Evolutionary conservation across 441 rosid species (phyloP).

Genomic region (Populus trichocarpa): DNA sequence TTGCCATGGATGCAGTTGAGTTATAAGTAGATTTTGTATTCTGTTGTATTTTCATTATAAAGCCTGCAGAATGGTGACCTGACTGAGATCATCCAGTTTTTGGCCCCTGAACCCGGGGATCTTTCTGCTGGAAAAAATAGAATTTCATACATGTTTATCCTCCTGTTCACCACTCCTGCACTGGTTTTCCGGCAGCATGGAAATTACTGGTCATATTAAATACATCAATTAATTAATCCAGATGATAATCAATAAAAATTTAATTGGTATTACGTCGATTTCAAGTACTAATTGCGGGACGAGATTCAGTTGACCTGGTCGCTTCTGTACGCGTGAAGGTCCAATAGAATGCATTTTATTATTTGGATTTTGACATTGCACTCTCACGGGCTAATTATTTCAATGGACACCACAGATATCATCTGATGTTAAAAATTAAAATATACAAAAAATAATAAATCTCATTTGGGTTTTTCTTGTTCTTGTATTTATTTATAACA

Average conservation of each 20-base stretch:
- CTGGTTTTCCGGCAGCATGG: background rate
- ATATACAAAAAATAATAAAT: too few relatives aligned
- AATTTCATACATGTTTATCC: background rate
- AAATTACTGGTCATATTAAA: too few relatives aligned
- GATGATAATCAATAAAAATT: background rate
- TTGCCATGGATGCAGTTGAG: background rate
- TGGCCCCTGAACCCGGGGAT: background rate
- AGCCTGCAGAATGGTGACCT: background rate
- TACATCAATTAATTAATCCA: background rate
- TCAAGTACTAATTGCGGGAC: background rate
- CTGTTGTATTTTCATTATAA: background rate
- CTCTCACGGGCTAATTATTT: background rate
- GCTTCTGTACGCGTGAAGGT: background rate
- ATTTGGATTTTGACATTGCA: background rate
- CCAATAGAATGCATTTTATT: conserved; percentile 1
- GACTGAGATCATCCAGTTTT: background rate
- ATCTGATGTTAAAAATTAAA: background rate
- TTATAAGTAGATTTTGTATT: background rate
- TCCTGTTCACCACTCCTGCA: background rate
- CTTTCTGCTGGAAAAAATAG: background rate
- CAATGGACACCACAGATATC: background rate
- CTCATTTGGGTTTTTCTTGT: background rate
- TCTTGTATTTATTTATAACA: too few relatives aligned
- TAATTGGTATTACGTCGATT: too few relatives aligned
- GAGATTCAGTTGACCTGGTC: background rate